Evolutionary conservation across 805 yeast genomes (phyloP), one percentile per base, ranked within the genome.

Genomic region (Schwanniomyces polymorphus): DNA sequence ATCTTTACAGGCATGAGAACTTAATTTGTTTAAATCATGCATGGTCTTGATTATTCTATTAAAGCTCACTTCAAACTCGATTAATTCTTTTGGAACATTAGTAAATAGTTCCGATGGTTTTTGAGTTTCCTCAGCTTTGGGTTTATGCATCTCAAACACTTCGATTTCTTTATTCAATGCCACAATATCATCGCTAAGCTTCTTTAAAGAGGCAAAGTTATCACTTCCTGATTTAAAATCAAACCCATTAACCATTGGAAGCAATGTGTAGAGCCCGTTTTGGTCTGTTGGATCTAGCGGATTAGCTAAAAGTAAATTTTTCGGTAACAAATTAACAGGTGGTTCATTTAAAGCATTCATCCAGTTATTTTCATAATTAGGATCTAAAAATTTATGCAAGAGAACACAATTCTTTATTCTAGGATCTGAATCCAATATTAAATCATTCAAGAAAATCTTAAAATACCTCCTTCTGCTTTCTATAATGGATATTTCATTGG

Each of bases 251-350:
- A 73, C 65, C 25, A 68, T 56, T 1, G 85, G 84, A 14, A 81
- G 54, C 39, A 77, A 72, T 8, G 76, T 57, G 45, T 79, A 75
- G 42, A 79, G 70, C 2, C 85, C 83, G 56, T 78, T 79, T 31
- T 79, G 83, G 43, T 72, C 75, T 0, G 77, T 68, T 3, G 85
- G 82, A 49, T 77, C 61, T 29, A 72, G 56, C 1, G 84, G 81
- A 27, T 80, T 78, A 4, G 80, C 75, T 14, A 80, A 61, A 17
- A 80, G 58, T 31, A 77, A 60, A 40, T 78, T 78, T 42, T 73
- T 70, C 3, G 84, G 81, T 3, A 80, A 63, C 26, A 71, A 53
- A 44, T 66, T 71, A 8, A 67, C 67, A 2, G 78, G 78, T 1
- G 78, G 76, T 51, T 74, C 78, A 48, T 74, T 73, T 44, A 79